Evolutionary conservation across 2,329 filamentous ascomycete species (phyloP).

Genomic region (Venturia oleaginea): DNA sequence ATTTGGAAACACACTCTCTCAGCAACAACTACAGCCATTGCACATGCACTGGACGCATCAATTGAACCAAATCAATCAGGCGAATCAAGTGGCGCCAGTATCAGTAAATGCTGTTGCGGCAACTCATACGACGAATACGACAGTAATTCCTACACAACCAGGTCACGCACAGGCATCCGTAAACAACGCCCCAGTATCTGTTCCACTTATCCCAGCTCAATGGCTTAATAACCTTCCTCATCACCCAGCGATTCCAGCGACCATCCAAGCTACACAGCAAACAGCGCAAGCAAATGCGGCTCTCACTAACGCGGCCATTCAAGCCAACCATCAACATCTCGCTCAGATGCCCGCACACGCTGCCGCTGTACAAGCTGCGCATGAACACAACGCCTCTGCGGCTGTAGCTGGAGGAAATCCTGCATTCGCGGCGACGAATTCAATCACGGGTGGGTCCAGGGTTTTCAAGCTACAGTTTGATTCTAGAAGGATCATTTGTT

Average conservation of each 20-base stretch:
- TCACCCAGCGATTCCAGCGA: not conserved
- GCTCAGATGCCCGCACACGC: conserved; percentile 15
- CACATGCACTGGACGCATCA: conserved; percentile 16
- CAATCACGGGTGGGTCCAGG: conserved; percentile 38
- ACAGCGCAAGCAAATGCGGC: conserved; percentile 22
- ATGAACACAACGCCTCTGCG: conserved; percentile 11
- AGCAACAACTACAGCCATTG: conserved; percentile 7
- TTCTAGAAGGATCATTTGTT: conserved; percentile 84
- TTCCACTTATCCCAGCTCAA: conserved; percentile 19
- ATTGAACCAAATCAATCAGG: conserved; percentile 6
- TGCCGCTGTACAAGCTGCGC: conserved; percentile 14
- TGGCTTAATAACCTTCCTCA: conserved; percentile 9
- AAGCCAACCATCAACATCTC: conserved; percentile 13
- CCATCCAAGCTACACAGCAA: conserved; percentile 23
- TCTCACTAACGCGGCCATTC: not conserved
- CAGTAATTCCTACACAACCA: not conserved
- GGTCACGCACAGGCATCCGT: conserved; percentile 11
- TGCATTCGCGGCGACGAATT: not conserved
- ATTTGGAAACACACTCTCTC: not conserved
- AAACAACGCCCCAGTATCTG: conserved; percentile 38
- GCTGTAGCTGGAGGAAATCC: conserved; percentile 1
- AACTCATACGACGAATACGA: not conserved
- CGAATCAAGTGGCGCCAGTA: not conserved
- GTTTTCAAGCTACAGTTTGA: conserved; percentile 98
- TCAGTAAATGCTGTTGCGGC: too few relatives aligned